Evolutionary conservation across 805 yeast species (phyloP), one percentile per base, ranked within the genome.

Genomic region (Cyberlindnera americana): DNA sequence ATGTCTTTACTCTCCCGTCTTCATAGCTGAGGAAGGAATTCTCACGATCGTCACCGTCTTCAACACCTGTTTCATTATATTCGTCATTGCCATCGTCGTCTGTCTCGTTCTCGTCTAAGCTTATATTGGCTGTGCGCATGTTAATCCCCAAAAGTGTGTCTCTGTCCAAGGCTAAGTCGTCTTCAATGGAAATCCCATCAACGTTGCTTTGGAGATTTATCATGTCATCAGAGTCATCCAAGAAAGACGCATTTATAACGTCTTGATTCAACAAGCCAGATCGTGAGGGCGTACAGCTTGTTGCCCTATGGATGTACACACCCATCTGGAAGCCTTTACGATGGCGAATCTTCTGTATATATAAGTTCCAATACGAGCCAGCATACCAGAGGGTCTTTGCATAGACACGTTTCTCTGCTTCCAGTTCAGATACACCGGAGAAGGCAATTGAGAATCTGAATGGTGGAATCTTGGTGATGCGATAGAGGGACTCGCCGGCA

Each of bases 281-380:
- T 37, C 62, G 64, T 0, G 70, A 60, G 0, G 72, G 61, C 0
- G 53, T 59, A 3, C 67, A 49, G 28, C 61, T 61, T 0, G 69
- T 53, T 0, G 78, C 78, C 29, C 81, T 53, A 46, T 76, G 80
- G 29, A 76, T 53, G 52, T 76, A 76, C 8, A 76, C 80, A 6
- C 81, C 81, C 53, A 76, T 66, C 44, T 76, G 80, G 43, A 54
- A 67, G 3, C 70, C 66, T 40, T 66, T 61, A 41, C 67, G 66
- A 32, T 61, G 57, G 17, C 62, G 61, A 27, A 69, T 67, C 47
- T 73, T 75, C 42, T 76, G 81, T 23, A 75, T 59, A 50, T 76
- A 76, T 8, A 76, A 54, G 46, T 73, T 74, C 81, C 81, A 76
- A 48, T 69, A 73, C 10, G 80, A 73, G 0, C 81, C 81, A n/a